A percentile compares a stretch with the other conserved stretches of the same genome.
Evolutionary conservation across 768 basidiomycete species (phyloP).

Genomic region (Calvatia gigantea): DNA sequence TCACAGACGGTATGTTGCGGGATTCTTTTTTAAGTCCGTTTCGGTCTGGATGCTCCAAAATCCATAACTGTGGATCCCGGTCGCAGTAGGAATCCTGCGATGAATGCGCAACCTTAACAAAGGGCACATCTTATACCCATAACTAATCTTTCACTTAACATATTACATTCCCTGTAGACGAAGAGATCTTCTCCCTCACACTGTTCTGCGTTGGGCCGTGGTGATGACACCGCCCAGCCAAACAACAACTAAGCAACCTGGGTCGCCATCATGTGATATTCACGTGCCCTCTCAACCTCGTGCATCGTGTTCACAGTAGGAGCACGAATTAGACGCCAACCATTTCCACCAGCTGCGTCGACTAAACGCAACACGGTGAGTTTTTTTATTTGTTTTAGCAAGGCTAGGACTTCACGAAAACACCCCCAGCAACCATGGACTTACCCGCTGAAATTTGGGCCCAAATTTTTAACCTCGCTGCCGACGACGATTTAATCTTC

Average conservation of each 20-base stretch:
- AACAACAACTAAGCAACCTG: too few relatives aligned
- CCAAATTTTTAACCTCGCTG: slow-evolving; percentile 66
- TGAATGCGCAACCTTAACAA: too few relatives aligned
- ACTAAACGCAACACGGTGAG: background rate
- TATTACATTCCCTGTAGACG: too few relatives aligned
- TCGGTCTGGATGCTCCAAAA: too few relatives aligned
- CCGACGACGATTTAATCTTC: slow-evolving; percentile 68
- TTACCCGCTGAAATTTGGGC: slow-evolving; percentile 71
- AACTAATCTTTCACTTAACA: too few relatives aligned
- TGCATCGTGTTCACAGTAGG: background rate
- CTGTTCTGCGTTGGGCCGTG: background rate
- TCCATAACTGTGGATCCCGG: too few relatives aligned
- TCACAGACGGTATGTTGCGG: too few relatives aligned
- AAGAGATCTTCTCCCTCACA: background rate
- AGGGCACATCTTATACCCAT: too few relatives aligned
- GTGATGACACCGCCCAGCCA: background rate
- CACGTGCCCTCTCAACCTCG: background rate
- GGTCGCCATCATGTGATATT: background rate
- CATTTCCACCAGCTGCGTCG: background rate
- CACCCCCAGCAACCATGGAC: slow-evolving; percentile 16
- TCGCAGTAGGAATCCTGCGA: too few relatives aligned
- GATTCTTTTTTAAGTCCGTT: too few relatives aligned
- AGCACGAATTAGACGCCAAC: background rate
- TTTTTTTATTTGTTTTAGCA: background rate
- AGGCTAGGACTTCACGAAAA: background rate